Percentiles rank a stretch among this genome's conserved stretches.
phyloP scores from a whole-genome alignment of 1,139 yeast genomes.

The Saccharomycopsis phalli region DNA sequence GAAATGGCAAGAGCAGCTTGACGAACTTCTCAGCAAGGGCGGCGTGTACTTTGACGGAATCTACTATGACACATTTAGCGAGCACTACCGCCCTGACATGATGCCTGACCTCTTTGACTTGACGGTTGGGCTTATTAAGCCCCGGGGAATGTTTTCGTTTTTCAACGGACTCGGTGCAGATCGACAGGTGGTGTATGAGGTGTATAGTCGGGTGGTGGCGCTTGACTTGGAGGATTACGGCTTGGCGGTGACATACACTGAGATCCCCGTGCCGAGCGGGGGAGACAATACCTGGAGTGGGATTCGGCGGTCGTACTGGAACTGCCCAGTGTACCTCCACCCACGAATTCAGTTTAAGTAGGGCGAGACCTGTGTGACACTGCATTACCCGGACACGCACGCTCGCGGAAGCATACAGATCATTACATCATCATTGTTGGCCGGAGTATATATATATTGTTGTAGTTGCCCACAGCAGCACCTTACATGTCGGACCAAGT shows the following conservation, averaged over 20 bases:
- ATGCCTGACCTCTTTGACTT: conserved; percentile 65
- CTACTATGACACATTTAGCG: conserved; percentile 90
- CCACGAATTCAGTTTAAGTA: conserved; percentile 36
- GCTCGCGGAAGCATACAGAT: no score
- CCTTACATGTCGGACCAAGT: no score
- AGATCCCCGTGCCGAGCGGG: conserved; percentile 35
- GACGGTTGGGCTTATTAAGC: conserved; percentile 73
- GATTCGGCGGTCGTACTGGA: conserved; percentile 67
- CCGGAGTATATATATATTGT: no score
- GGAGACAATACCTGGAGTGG: conserved; percentile 45
- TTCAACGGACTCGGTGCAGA: conserved; percentile 98
- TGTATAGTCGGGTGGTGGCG: conserved; percentile 73
- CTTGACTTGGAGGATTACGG: conserved; percentile 78
- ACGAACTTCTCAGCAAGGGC: conserved; percentile 55
- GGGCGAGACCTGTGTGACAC: no score
- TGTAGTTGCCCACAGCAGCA: no score
- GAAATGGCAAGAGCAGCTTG: conserved; percentile 81
- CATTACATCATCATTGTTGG: no score
- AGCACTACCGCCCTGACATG: conserved; percentile 75
- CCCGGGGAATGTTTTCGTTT: conserved; percentile 76
- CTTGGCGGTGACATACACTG: conserved; percentile 45
- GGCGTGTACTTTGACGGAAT: conserved; percentile 75
- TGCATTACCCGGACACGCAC: no score
- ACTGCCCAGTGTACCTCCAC: conserved; percentile 57
- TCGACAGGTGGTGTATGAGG: conserved; percentile 80